Base-by-base conservation (phyloP, 2,329 filamentous ascomycete genomes). In the Aschersonia sp. region DNA sequence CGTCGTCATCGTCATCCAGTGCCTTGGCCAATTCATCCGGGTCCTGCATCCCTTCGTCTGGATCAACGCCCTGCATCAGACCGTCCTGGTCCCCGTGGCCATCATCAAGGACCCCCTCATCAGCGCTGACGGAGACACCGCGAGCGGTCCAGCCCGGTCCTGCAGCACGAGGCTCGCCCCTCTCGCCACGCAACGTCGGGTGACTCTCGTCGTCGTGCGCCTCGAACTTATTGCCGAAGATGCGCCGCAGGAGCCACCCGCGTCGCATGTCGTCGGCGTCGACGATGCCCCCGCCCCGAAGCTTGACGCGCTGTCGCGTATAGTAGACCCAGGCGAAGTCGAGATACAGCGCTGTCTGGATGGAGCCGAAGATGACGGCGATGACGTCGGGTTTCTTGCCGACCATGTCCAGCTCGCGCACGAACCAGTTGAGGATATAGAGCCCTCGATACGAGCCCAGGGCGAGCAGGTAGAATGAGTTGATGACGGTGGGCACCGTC, bases 241-340 rank as follows among this genome's bases (percentile, higher is more conserved):
- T 80, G 46, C 82, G 78, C 54, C 78, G 78, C 7, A 96, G 77
- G 31, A 97, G 71, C 82, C 89, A 96, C 53, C 89, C 86, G 48
- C 86, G 82, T 53, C 82, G 77, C 60, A 94, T 72, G 61, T 97
- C 91, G 54, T 96, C 89, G 4, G 84, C 83, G 60, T 97, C 91
- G 10, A 97, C 87, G 20, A 96, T 74, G 5, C 88, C 87, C 43
- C 91, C 91, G 54, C 63, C 82, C 52, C 91, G 78, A 12, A 97
- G 80, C 80, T 96, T 96, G 59, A 97, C 89, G 49, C 89, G 80
- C 69, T 96, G 91, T 53, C 91, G 78, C 9, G 84, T 85, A 70
- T 86, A 96, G 72, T 97, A 97, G 1, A 97, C 89, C 89, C 89
- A 96, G 38, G 88, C 89, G 61, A 97, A 97, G 66, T 97, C 91